These are phyloP conservation scores for Pulveroboletus sp. DNA, from an alignment of 768 basidiomycete species.

Conservation along the genomic window DNA sequence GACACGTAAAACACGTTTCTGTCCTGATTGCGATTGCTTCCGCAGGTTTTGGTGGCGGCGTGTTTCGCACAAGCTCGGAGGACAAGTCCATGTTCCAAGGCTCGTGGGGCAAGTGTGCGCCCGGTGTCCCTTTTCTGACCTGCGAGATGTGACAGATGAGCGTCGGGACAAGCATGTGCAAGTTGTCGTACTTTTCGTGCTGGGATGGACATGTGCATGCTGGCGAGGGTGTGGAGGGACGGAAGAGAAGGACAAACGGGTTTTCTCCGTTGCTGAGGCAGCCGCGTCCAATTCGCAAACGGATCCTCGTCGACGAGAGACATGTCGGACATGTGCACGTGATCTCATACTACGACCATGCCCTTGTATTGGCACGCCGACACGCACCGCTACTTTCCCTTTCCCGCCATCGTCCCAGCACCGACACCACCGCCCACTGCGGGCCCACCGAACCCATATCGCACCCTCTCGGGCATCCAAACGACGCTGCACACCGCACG, in stretches of 20 bases:
- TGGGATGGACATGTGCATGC: slow-evolving; percentile 34
- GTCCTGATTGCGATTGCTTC: neutral
- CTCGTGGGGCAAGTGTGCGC: slow-evolving; percentile 42
- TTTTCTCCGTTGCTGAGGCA: no score
- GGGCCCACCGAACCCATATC: neutral
- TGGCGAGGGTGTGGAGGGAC: slow-evolving; percentile 38
- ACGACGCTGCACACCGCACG: slow-evolving; percentile 12
- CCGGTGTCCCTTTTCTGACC: slow-evolving; percentile 41
- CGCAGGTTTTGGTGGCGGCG: neutral
- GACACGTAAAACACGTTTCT: slow-evolving; percentile 5
- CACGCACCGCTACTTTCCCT: slow-evolving; percentile 56
- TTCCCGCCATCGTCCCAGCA: slow-evolving; percentile 25
- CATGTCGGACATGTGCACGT: slow-evolving; percentile 1
- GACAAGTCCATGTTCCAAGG: slow-evolving; percentile 34
- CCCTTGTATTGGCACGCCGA: slow-evolving; percentile 49
- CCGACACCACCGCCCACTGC: neutral
- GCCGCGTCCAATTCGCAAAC: slow-evolving; percentile 63
- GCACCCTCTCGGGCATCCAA: slow-evolving; percentile 13
- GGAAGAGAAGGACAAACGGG: slow-evolving; percentile 46
- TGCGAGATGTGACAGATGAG: slow-evolving; percentile 2
- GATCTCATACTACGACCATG: neutral
- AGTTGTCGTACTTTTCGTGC: slow-evolving; percentile 40
- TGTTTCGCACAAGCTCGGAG: no score
- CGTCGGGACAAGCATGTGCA: neutral
- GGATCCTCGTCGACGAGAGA: slow-evolving; percentile 67